phyloP scores from a whole-genome alignment of 2,329 filamentous ascomycete species.

The Sporothrix sp. region DNA sequence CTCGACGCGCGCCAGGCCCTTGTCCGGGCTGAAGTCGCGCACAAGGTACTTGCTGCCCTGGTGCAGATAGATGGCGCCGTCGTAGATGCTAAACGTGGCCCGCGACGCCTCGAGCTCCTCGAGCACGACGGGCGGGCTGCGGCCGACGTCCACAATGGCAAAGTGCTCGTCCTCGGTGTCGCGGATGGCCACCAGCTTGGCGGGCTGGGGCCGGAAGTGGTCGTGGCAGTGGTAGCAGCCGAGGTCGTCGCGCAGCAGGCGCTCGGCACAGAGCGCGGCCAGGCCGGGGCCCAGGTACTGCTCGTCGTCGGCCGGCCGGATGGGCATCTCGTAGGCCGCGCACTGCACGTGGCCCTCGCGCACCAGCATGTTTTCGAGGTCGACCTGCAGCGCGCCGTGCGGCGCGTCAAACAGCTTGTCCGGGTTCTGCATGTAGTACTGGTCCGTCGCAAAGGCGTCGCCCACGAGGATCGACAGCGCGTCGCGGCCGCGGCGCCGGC shows the following conservation, averaged over 20 bases:
- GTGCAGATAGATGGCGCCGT: conserved; percentile 93
- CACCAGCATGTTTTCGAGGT: conserved; percentile 84
- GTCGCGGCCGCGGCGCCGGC: conserved; percentile 82
- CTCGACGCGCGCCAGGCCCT: conserved; percentile 76
- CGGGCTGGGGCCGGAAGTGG: conserved; percentile 76
- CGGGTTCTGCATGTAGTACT: conserved; percentile 95
- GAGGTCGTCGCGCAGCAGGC: conserved; percentile 61
- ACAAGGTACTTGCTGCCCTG: conserved; percentile 92
- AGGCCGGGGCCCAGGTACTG: conserved; percentile 73
- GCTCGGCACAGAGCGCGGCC: conserved; percentile 58
- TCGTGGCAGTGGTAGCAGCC: conserved; percentile 88
- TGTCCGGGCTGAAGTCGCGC: conserved; percentile 74
- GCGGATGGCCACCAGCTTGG: conserved; percentile 74
- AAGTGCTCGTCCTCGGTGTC: conserved; percentile 82
- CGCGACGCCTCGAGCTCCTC: conserved; percentile 94
- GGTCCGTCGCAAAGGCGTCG: conserved; percentile 82
- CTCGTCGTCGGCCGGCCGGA: conserved; percentile 64
- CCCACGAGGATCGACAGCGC: conserved; percentile 84
- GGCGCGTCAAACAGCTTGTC: conserved; percentile 88
- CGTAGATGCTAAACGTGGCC: conserved; percentile 93
- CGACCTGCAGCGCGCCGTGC: conserved; percentile 80
- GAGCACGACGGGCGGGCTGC: conserved; percentile 72
- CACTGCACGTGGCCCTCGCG: conserved; percentile 93
- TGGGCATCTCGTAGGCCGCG: conserved; percentile 89
- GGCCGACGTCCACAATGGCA: conserved; percentile 80